phyloP scores from a whole-genome alignment of 1,284 basidiomycete species.

The Vanrija sp. region DNA sequence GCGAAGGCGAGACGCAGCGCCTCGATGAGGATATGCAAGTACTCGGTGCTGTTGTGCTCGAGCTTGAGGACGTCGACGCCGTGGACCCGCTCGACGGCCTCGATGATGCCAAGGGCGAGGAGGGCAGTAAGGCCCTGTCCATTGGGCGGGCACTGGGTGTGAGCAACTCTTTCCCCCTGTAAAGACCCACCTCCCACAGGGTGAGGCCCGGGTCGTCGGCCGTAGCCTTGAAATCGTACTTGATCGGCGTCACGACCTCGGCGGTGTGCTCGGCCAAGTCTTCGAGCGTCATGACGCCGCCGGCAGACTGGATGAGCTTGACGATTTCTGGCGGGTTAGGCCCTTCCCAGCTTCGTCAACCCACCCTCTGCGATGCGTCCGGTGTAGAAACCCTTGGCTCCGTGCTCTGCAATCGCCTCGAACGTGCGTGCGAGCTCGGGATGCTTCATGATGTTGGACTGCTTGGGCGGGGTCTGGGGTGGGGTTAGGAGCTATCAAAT shows the following conservation, averaged over 20 bases:
- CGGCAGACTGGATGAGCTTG: slow-evolving; percentile 68
- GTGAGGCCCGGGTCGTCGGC: slow-evolving; percentile 42
- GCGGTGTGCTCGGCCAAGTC: slow-evolving; percentile 78
- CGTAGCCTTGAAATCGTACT: slow-evolving; percentile 60
- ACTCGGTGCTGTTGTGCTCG: slow-evolving; percentile 17
- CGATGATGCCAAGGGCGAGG: slow-evolving; percentile 84
- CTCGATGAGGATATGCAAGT: slow-evolving; percentile 19
- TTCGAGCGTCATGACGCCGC: slow-evolving; percentile 83
- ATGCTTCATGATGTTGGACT: slow-evolving; percentile 70
- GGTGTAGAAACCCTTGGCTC: slow-evolving; percentile 88
- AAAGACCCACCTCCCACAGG: slow-evolving; percentile 51
- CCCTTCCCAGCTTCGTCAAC: not conserved
- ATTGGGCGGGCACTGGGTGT: slow-evolving; percentile 70
- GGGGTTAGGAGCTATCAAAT: not conserved
- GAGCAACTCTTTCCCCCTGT: too few species aligned
- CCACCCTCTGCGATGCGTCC: slow-evolving; percentile 72
- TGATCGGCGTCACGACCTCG: slow-evolving; percentile 80
- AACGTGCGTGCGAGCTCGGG: slow-evolving; percentile 77
- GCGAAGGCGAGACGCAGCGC: slow-evolving; percentile 22
- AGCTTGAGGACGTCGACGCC: slow-evolving; percentile 11
- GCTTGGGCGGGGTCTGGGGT: slow-evolving; percentile 46
- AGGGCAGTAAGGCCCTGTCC: slow-evolving; percentile 95
- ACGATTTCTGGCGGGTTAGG: slow-evolving; percentile 59
- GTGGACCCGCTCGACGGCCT: slow-evolving; percentile 50
- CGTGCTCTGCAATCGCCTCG: slow-evolving; percentile 69